phyloP scores from a whole-genome alignment of 768 basidiomycete genomes.

The Lepiota venenata region DNA sequence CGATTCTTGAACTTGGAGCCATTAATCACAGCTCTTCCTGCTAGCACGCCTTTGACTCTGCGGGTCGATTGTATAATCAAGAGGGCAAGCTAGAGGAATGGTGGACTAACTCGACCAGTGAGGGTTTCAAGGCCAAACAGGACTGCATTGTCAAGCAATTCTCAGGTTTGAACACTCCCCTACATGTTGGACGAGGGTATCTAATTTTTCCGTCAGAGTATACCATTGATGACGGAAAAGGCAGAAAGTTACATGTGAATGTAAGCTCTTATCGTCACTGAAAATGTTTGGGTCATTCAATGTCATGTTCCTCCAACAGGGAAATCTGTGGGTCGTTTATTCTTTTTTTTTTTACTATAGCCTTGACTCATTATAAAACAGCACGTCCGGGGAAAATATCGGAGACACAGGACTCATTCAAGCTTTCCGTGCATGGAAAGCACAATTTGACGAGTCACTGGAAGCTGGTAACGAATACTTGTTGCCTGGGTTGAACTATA shows the following conservation, averaged over 20 bases:
- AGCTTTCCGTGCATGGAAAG: slow-evolving; percentile 90
- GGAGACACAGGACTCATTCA: slow-evolving; percentile 85
- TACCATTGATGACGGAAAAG: slow-evolving; percentile 81
- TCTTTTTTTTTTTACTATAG: not conserved
- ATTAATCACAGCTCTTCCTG: not conserved
- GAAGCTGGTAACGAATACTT: slow-evolving; percentile 62
- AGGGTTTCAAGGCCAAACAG: slow-evolving; percentile 78
- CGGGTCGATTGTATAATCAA: slow-evolving; percentile 88
- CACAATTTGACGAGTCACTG: slow-evolving; percentile 59
- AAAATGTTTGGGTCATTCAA: not conserved
- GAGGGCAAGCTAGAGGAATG: slow-evolving; percentile 84
- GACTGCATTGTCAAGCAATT: slow-evolving; percentile 92
- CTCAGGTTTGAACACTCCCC: slow-evolving; percentile 48
- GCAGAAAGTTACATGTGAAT: slow-evolving; percentile 81
- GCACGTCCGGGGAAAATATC: slow-evolving; percentile 91
- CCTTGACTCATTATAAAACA: slow-evolving; percentile 24
- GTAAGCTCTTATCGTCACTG: slow-evolving; percentile 35
- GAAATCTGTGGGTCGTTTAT: slow-evolving; percentile 60
- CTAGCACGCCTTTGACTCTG: slow-evolving; percentile 88
- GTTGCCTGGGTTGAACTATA: slow-evolving; percentile 78
- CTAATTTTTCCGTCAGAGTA: slow-evolving; percentile 48
- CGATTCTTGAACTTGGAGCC: not conserved
- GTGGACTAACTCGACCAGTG: slow-evolving; percentile 90
- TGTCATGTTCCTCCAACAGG: slow-evolving; percentile 34
- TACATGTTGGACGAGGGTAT: slow-evolving; percentile 1